Evolutionary conservation across 495 filamentous ascomycete genomes (phyloP).

Genomic region (Tuber melanosporum): DNA sequence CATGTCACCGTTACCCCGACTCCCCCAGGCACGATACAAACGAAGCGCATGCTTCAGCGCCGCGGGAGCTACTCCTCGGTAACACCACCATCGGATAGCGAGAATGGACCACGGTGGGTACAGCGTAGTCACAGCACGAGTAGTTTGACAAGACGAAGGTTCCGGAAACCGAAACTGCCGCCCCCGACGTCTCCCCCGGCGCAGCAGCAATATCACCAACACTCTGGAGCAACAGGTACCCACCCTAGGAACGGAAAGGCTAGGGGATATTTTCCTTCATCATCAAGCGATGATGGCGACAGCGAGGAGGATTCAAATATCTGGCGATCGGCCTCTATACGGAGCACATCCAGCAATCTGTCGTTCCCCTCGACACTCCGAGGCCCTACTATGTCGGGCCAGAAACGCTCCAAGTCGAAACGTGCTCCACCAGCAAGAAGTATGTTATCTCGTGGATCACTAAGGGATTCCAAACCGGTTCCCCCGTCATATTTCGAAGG

Average conservation of each 20-base stretch:
- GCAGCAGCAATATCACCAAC: neutral
- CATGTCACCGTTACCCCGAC: conserved; percentile 24
- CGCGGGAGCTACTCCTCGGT: conserved; percentile 31
- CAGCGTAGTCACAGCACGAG: conserved; percentile 14
- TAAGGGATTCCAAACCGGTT: neutral
- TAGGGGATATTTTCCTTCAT: neutral
- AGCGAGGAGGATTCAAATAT: neutral
- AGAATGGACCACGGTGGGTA: conserved; percentile 4
- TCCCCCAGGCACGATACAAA: conserved; percentile 31
- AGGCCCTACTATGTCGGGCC: neutral
- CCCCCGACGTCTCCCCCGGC: neutral
- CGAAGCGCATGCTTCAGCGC: conserved; percentile 37
- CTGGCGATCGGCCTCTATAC: conserved; percentile 4
- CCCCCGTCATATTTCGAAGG: neutral
- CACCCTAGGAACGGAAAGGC: neutral
- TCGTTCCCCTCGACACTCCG: conserved; percentile 18
- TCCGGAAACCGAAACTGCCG: conserved; percentile 14
- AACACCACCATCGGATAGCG: conserved; percentile 9
- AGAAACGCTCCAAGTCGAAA: conserved; percentile 1
- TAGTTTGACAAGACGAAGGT: conserved; percentile 22
- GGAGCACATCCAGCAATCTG: neutral
- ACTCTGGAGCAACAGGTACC: neutral
- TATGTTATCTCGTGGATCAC: conserved; percentile 7
- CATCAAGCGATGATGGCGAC: conserved; percentile 1
- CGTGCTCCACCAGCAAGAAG: neutral